phyloP scores from a whole-genome alignment of 2,329 filamentous ascomycete species.

The Pseudogymnoascus sp. region DNA sequence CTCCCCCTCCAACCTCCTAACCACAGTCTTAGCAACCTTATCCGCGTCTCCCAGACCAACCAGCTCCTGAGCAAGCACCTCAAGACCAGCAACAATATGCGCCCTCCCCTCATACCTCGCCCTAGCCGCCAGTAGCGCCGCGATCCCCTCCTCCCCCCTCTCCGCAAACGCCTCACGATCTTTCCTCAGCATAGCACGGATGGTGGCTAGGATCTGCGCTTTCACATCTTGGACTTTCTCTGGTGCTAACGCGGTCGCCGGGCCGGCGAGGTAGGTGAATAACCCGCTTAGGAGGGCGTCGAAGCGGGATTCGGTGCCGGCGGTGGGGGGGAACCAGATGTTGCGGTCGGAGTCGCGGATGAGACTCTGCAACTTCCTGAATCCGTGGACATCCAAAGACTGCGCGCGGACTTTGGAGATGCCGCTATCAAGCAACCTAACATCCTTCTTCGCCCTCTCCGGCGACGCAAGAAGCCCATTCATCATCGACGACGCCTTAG shows the following conservation, averaged over 20 bases:
- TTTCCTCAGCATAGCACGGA: constrained; percentile 62
- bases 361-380: constrained; percentile 68
- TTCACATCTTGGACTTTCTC: constrained; percentile 66
- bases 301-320: constrained; percentile 55
- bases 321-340: constrained; percentile 34
- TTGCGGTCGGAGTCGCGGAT: constrained; percentile 51
- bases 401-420: constrained; percentile 63
- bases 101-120: constrained; percentile 58
- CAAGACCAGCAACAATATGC: constrained; percentile 66
- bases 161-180: constrained; percentile 57
- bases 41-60: constrained; percentile 54
- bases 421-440: constrained; percentile 61
- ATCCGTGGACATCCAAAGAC: constrained; percentile 71
- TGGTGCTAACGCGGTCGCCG: constrained; percentile 42
- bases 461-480: constrained; percentile 29
- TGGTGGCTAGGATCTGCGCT: constrained; percentile 63
- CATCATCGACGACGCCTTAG: constrained; percentile 14
- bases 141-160: constrained; percentile 59
- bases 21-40: constrained; percentile 49
- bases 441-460: constrained; percentile 48
- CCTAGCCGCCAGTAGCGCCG: constrained; percentile 56
- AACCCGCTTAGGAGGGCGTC: constrained; percentile 57
- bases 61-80: constrained; percentile 64
- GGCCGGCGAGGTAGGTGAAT: constrained; percentile 63
- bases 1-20: constrained; percentile 37